Base-by-base conservation (phyloP, 306 rosid genomes). In the Crotalaria pallida region DNA sequence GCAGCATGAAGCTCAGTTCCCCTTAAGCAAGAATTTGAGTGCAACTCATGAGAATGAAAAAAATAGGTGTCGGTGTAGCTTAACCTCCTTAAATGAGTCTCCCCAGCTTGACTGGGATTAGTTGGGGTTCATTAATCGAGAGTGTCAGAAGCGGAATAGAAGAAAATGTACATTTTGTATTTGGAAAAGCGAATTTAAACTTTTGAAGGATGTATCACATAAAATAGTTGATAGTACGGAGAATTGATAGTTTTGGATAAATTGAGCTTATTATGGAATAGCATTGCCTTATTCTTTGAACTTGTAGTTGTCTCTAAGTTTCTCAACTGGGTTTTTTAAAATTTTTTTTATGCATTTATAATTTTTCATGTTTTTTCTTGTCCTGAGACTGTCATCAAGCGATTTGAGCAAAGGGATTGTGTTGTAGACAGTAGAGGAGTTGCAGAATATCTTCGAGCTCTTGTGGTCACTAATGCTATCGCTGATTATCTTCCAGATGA, bases 351-450 rank as follows among this genome's bases (percentile, higher is more conserved):
- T 40, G 29, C 48, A 5, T 55, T 8, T 13, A 33, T 53, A 34
- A 52, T 29, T 22, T 44, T 15, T 65, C 8, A 49, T 7, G 47
- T n/a, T 64, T 43, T 21, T 69, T 67, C 45, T 80, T 91, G 99
- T 86, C 97, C 99, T 2, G 92, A 91, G 87, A 84, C 99, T 72
- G 99, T 95, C 77, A 83, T 95, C 77, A 88, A 86, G 84, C 90
- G 92, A 65, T 91, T 95, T 76, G 99, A 95, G 75, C 92, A 87
- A 87, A 87, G 97, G 82, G 96, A 89, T 62, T 89, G 81, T 40
- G 86, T 86, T 26, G 91, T 95, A 72, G 99, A 88, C 77, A 95
- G 99, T 71, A 84, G 85, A 87, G 99, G 97, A 78, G 99, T 95
- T 59, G 97, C 87, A 5, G 99, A 95, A 76, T 95, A 91, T 84